Conservation (phyloP, 768 basidiomycete species). For the Candolleomyces aberdarensis region DNA sequence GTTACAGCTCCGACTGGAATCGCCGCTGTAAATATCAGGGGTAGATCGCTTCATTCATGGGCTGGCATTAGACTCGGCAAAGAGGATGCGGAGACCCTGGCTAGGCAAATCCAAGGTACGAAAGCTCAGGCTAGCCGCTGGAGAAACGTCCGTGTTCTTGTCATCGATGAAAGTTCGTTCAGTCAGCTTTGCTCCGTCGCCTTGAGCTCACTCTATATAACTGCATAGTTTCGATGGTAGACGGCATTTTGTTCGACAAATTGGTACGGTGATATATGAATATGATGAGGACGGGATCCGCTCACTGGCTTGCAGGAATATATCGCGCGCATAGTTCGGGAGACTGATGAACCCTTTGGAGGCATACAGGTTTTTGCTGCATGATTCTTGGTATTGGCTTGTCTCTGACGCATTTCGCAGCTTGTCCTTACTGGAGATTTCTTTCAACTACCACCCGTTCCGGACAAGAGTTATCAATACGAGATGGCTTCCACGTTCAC, state of each 20-base stretch:
- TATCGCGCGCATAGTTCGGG: conserved; percentile 58
- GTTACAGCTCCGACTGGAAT: conserved; percentile 67
- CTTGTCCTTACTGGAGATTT: conserved; percentile 77
- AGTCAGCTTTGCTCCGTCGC: too few relatives aligned
- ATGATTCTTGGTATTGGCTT: conserved; percentile 10
- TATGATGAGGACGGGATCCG: not conserved
- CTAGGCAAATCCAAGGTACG: conserved; percentile 26
- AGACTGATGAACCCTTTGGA: conserved; percentile 63
- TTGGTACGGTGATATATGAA: conserved; percentile 43
- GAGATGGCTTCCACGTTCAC: conserved; percentile 53
- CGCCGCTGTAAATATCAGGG: conserved; percentile 70
- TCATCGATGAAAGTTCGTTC: conserved; percentile 69
- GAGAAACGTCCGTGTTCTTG: conserved; percentile 47
- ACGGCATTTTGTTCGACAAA: conserved; percentile 62
- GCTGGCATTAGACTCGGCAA: conserved; percentile 62
- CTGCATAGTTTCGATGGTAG: not conserved
- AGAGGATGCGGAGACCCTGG: conserved; percentile 40
- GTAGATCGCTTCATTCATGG: conserved; percentile 63
- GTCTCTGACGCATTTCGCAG: conserved; percentile 26
- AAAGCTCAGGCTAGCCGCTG: conserved; percentile 38
- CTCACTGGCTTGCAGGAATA: conserved; percentile 42
- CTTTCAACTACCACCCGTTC: conserved; percentile 77
- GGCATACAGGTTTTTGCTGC: conserved; percentile 67
- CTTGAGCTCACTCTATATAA: not conserved
- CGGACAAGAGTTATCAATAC: conserved; percentile 31